Base-by-base conservation (phyloP, 768 basidiomycete genomes). In the Chiua virens region DNA sequence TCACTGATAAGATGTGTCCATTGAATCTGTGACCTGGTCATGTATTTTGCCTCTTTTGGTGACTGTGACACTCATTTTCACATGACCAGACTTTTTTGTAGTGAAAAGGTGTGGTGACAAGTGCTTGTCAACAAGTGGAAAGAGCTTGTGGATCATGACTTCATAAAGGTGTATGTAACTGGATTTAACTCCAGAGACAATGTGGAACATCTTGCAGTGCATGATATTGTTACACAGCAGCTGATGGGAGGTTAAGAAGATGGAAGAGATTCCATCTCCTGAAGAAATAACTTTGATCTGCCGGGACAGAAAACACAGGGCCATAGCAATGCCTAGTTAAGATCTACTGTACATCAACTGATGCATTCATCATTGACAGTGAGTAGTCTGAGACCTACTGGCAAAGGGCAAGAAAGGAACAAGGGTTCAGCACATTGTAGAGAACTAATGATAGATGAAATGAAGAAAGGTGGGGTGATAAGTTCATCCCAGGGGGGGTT, bases 131-230 rank as follows among this genome's bases (percentile, higher is more conserved):
- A 65, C 37, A 1, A 65, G 49, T 1, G 65, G 65, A 15, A 51
- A 64, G 25, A 66, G 56, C 5, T 52, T 36, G 32, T 23, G 53
- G n/a, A 56, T 42, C 56, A 64, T 56, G 38, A 62, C 51, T 21
- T 45, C 28, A 22, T 61, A 52, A 5, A 67, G 44, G 17, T 36
- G 8, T 9, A 34, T 17, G 9, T 42, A 53, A 30, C 50, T 56
- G 32, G 21, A 3, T 18, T 13, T 47, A 47, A 61, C 36, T 0
- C 59, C 59, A 3, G 56, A 35, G 14, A 67, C 35, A 28, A 53
- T 47, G 1, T 51, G 36, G 21, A 59, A 54, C 47, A 62, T 45
- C 11, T 54, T 51, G 3, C 11, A 15, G 1, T 57, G 56, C 47
- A 49, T 48, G 18, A 46, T 17, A 5, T 59, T 55, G 25, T 58